Percentiles rank a stretch among this genome's conserved stretches.
phyloP scores from a whole-genome alignment of 306 rosid species.

The Hippophae gyantsensis region DNA sequence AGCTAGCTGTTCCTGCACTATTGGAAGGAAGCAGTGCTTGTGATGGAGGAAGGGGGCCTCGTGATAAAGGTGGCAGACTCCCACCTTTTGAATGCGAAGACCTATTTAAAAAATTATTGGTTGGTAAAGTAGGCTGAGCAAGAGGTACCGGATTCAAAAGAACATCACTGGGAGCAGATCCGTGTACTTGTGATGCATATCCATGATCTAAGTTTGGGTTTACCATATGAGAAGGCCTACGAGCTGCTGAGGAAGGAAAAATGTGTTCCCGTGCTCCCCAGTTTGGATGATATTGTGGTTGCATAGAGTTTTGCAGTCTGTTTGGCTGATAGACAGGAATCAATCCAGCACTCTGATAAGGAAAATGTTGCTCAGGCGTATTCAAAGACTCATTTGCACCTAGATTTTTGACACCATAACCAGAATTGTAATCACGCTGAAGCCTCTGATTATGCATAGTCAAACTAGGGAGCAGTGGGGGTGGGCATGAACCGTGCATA shows the following conservation, averaged over 20 bases:
- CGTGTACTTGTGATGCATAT: constrained; percentile 33
- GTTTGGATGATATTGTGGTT: constrained; percentile 33
- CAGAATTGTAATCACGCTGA: constrained; percentile 42
- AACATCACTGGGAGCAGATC: constrained; percentile 31
- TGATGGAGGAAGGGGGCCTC: constrained; percentile 46
- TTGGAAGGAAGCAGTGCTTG: constrained; percentile 39
- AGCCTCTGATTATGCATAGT: constrained; percentile 44
- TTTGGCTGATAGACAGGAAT: constrained; percentile 40
- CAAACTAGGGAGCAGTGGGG: constrained; percentile 28
- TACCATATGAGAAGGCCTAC: constrained; percentile 23
- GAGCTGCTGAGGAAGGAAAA: constrained; percentile 13
- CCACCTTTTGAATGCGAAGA: constrained; percentile 46
- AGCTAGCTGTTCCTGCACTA: constrained; percentile 32
- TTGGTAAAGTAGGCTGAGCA: constrained; percentile 33
- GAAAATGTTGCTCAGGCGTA: constrained; percentile 48
- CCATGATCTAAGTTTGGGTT: constrained; percentile 37
- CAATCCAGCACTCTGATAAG: constrained; percentile 39
- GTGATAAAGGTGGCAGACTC: constrained; percentile 51
- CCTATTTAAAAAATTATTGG: constrained; percentile 31
- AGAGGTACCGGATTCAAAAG: constrained; percentile 32
- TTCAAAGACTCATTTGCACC: constrained; percentile 39
- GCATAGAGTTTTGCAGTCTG: constrained; percentile 36
- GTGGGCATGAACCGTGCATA: constrained; percentile 31
- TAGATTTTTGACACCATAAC: constrained; percentile 28
- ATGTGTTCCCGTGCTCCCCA: constrained; percentile 29